Base-by-base conservation (phyloP, 345 rosid species). In the Populus simonii region DNA sequence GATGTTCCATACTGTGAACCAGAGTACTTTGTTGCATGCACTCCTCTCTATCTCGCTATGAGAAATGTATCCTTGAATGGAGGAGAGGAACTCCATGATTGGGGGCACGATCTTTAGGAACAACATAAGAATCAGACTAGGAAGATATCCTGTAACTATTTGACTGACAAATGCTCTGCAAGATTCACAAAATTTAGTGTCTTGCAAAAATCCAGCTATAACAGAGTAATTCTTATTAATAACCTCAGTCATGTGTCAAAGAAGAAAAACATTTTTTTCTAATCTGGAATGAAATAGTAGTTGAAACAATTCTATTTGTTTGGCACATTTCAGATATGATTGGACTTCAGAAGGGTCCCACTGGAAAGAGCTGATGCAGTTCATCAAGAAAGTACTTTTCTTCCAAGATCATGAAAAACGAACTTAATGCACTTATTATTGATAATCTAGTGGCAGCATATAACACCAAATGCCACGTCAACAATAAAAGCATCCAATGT, bases 1-100 rank as follows among this genome's bases (percentile, higher is more conserved):
- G 74, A 93, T 78, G 81, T 95, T 95, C 99, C 99, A 95, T 79
- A 95, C 83, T 6, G 92, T 90, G 88, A 95, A 95, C 98, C 99
- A 95, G 36, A 95, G 90, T 65, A 95, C 98, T 79, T 95, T 95
- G 82, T 89, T 90, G 80, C 99, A 93, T 41, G 99, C 96, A 73
- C 99, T 95, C 85, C 86, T 93, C 83, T 95, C 89, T 78, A 93
- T 95, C 0, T 84, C 90, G 80, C 98, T 95, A 47, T 74, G 93
- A 80, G 98, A 91, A 69, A 89, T 90, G 83, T 92, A 89, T 75
- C 99, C 99, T 83, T 95, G 92, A 81, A 95, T 90, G 76, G 98
- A 89, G 75, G 98, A 92, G 80, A 93, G 98, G 85, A 92, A 90
- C 80, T 88, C 92, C 99, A 95, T 93, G 76, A 92, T 84, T 16